phyloP scores from a whole-genome alignment of 2,329 filamentous ascomycete genomes.

The Clonostachys rosea region DNA sequence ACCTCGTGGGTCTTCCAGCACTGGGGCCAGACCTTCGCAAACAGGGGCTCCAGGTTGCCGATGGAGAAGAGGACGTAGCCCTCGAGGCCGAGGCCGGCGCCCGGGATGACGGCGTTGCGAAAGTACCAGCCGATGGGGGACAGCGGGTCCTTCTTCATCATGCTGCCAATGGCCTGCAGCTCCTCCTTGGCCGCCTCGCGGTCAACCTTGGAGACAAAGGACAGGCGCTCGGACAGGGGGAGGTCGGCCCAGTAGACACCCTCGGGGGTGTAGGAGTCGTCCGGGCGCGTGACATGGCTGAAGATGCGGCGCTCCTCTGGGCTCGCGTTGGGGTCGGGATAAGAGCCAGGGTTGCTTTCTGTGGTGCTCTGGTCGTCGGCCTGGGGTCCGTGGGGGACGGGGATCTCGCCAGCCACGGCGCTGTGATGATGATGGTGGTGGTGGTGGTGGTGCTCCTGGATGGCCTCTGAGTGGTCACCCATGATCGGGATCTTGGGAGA shows the following conservation, averaged over 20 bases:
- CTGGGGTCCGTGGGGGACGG: slow-evolving; percentile 47
- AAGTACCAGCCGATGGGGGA: slow-evolving; percentile 84
- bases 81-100: slow-evolving; percentile 87
- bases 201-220: slow-evolving; percentile 75
- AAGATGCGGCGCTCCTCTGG: slow-evolving; percentile 60
- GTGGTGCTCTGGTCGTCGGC: slow-evolving; percentile 44
- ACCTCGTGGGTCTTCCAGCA: slow-evolving; percentile 70
- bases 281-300: slow-evolving; percentile 75
- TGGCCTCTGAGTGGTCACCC: not conserved
- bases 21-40: slow-evolving; percentile 65
- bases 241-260: slow-evolving; percentile 94
- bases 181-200: slow-evolving; percentile 65
- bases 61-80: slow-evolving; percentile 97
- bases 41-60: slow-evolving; percentile 83
- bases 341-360: slow-evolving; percentile 32
- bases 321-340: slow-evolving; percentile 37
- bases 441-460: slow-evolving; percentile 1
- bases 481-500: no score
- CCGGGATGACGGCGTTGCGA: slow-evolving; percentile 85
- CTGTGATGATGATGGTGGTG: slow-evolving; percentile 25
- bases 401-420: slow-evolving; percentile 42
- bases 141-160: slow-evolving; percentile 84
- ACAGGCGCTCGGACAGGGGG: slow-evolving; percentile 61
- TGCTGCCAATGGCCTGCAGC: slow-evolving; percentile 60
- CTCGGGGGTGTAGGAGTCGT: slow-evolving; percentile 78